Base-by-base conservation (phyloP, 768 basidiomycete genomes). In the Gloeophyllum trabeum region DNA sequence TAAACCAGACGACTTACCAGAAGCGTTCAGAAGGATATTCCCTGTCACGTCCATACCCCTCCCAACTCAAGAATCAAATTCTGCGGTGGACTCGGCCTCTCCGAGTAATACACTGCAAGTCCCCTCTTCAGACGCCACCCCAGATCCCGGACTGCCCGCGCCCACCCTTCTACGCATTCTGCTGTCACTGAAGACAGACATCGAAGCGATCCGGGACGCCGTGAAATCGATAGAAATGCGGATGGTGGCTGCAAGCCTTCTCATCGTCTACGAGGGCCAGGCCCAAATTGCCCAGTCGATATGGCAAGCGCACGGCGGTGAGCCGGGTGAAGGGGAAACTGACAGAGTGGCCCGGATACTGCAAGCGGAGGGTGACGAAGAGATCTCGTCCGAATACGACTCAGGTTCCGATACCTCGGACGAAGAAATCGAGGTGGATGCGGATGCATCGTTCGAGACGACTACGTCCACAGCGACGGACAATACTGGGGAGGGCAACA, bases 21-120 rank as follows among this genome's bases (percentile, higher is more conserved):
- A 79, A n/a, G 93, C 84, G 6, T 71, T 94, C 26, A 66, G 71
- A 2, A 67, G 71, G 6, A 93, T 92, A 64, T 92, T 96, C 64
- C 85, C 88, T 19, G 13, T 37, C 20, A 37, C 36, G 7, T 13
- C 36, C 7, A 7, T 19, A 7, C 10, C 12, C 36, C 10, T 10
- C 20, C 28, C 28, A 10, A 32, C 28, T 10, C 28, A 16, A 10
- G 10, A 32, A 10, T n/a, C n/a, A n/a, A 30, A 30, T 16, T 30
- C 28, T 30, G 10, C 28, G 28, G 58, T 73, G 28, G 64, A 51
- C 10, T 32, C 19, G 53, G 40, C 49, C 23, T 45, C 48, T 4
- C 22, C 44, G 10, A 18, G 34, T 18, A 24, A 34, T 19, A 28
- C 39, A 19, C 12, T 46, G 5, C 23, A 21, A 4, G 24, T 45